Conservation (phyloP, 2,329 filamentous ascomycete species). For the Talaromyces sp. region DNA sequence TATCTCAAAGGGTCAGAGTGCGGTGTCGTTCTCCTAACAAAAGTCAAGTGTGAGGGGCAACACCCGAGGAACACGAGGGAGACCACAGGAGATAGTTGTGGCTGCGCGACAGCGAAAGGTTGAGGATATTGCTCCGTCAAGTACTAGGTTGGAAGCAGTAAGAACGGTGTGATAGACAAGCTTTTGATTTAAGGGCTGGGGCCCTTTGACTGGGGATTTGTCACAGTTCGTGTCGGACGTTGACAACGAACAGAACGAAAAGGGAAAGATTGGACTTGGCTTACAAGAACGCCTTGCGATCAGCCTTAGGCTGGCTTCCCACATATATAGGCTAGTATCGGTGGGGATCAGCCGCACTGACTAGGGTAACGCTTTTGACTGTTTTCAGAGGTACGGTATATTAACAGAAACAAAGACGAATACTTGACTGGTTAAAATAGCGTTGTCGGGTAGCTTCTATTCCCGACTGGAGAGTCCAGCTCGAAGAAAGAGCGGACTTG, state of each 20-base stretch:
- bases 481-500: neutral
- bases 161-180: neutral
- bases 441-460: too few species aligned
- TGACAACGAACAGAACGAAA: neutral
- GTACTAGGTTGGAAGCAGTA: neutral
- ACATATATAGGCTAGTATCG: slow-evolving; percentile 4
- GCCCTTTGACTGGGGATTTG: neutral
- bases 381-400: too few species aligned
- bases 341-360: neutral
- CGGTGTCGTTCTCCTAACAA: neutral
- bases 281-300: slow-evolving; percentile 15
- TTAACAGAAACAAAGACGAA: too few species aligned
- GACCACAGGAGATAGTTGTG: neutral
- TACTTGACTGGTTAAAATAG: neutral
- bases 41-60: slow-evolving; percentile 8
- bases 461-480: too few species aligned
- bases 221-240: neutral
- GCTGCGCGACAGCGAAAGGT: neutral
- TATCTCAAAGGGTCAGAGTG: neutral
- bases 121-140: too few species aligned
- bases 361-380: neutral
- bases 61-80: slow-evolving; percentile 3
- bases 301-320: slow-evolving; percentile 13
- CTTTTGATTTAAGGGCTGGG: neutral
- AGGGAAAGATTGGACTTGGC: neutral